phyloP scores from a whole-genome alignment of 163 green algal genomes.

The Scenedesmus sp. region DNA sequence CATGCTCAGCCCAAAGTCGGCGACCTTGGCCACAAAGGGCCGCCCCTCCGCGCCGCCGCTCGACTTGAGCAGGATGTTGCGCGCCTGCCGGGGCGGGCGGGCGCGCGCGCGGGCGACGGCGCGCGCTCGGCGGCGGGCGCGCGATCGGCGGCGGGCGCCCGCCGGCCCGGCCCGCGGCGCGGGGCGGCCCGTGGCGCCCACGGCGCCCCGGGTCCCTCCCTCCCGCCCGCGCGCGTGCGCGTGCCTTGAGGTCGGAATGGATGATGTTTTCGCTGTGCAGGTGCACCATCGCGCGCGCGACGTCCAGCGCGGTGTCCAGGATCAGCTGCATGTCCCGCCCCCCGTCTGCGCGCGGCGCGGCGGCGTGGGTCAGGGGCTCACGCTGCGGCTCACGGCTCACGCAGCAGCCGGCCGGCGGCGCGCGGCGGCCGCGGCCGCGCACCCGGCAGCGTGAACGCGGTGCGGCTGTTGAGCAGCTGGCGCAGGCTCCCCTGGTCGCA shows the following conservation, averaged over 20 bases:
- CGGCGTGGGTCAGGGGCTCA: neutral
- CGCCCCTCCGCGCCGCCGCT: conserved; percentile 33
- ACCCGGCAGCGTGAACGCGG: conserved; percentile 29
- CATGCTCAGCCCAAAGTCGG: conserved; percentile 49
- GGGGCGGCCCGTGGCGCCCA: neutral
- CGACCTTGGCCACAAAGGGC: conserved; percentile 44
- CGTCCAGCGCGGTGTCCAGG: conserved; percentile 56
- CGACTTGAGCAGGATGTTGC: conserved; percentile 51
- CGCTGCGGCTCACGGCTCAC: neutral
- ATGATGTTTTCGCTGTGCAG: conserved; percentile 70
- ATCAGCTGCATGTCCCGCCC: conserved; percentile 31
- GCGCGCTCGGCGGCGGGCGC: too few relatives aligned
- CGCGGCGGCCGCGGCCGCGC: neutral
- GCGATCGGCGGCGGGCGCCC: neutral
- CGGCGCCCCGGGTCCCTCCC: too few relatives aligned
- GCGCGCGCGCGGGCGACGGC: too few relatives aligned
- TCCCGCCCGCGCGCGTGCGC: too few relatives aligned
- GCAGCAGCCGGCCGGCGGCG: neutral
- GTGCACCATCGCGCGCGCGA: conserved; percentile 60
- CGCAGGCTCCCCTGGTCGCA: conserved; percentile 44
- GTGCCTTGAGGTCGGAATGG: conserved; percentile 43
- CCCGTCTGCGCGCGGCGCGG: conserved; percentile 34
- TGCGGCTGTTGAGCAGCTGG: conserved; percentile 16
- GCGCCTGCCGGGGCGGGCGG: conserved; percentile 11
- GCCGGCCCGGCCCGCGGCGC: too few relatives aligned